Evolutionary conservation across 78 protist species (phyloP), one percentile per base, ranked within the genome.

Genomic region (Cavenderia fasciculata): DNA sequence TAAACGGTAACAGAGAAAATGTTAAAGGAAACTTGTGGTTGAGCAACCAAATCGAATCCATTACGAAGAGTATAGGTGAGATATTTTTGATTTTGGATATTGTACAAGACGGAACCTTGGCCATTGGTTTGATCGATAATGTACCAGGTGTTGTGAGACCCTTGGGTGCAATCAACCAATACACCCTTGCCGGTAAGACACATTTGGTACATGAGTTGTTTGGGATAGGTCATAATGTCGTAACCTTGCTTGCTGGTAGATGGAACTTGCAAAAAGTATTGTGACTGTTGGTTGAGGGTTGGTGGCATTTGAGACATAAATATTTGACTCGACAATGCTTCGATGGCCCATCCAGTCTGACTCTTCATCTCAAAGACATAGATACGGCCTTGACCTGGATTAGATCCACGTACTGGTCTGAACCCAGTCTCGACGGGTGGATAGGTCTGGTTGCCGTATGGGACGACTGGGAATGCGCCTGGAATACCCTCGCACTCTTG

Each of bases 371-470:
- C 36, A 21, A 63, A 63, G 54, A 63, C 72, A 21, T 63, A 63
- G 25, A 47, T 63, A 40, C 72, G 72, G 4, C 72, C 72, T 4
- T 38, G 2, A 3, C 43, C 2, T 63, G 72, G 72, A 21, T 63
- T 63, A 47, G 33, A 38, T 6, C 72, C 72, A 63, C 72, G 72
- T 4, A 63, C 72, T 8, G n/a, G 2, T 12, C 44, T 7, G 47
- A 38, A 63, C 12, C 72, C 72, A 27, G 72, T n/a, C 8, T 19
- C 47, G 2, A 63, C 72, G 19, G n/a, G 51, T 63, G 72, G 72
- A 47, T 40, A 63, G 54, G 47, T 40, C n/a, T 63, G 72, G 72
- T 63, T 63, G 4, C 72, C 72, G 47, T 63, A 63, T 31, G 72
- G 72, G 38, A 63, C 25, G 10, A 47, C 6, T 63, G 72, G 72